Conservation (phyloP, 129 eudicot species). For the Tagetes patula region DNA sequence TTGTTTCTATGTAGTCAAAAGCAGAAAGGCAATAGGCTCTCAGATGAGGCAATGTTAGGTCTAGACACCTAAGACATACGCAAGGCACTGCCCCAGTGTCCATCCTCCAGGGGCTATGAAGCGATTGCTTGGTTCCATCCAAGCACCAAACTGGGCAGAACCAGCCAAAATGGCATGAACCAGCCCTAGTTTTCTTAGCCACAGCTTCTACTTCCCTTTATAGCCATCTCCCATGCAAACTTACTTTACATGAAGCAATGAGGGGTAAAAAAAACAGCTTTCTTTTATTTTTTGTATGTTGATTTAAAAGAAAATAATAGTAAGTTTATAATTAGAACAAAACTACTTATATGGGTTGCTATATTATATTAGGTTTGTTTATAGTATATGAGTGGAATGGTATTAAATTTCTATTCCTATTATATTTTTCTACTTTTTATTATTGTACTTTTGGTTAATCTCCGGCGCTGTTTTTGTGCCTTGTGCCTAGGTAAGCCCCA, state of each 20-base stretch:
- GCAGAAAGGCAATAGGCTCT: neutral
- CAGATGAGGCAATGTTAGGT: neutral
- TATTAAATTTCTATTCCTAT: neutral
- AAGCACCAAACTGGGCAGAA: neutral
- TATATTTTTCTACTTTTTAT: neutral
- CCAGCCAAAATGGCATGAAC: neutral
- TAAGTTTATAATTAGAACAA: neutral
- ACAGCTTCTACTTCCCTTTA: neutral
- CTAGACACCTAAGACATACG: neutral
- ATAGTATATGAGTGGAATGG: neutral
- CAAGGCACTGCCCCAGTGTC: neutral
- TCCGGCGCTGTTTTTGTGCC: neutral
- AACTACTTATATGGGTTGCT: neutral
- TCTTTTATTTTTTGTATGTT: neutral
- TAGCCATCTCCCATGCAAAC: neutral
- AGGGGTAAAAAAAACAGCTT: neutral
- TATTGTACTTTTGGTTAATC: neutral
- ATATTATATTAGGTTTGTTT: neutral
- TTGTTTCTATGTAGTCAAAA: neutral
- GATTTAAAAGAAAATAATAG: neutral
- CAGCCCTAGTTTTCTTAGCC: slow-evolving; percentile 1
- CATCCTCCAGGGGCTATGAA: neutral
- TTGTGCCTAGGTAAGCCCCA: neutral
- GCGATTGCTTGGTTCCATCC: neutral
- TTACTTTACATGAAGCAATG: neutral